These are phyloP conservation scores for Fistulifera solaris DNA, from an alignment of 108 stramenopile species.

Conservation along the genomic window DNA sequence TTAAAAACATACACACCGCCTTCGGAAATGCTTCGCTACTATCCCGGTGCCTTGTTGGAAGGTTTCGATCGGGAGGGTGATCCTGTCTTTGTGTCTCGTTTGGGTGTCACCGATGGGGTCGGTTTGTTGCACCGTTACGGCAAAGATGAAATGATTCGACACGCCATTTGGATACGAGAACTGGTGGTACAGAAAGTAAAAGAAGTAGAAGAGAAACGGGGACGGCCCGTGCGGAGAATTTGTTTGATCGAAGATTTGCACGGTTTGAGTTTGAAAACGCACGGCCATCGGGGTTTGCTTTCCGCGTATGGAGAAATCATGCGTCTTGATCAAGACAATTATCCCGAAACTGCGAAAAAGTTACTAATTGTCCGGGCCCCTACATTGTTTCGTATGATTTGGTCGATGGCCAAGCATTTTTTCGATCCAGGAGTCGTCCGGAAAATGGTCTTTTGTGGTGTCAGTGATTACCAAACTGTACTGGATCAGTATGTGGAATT, in stretches of 20 bases:
- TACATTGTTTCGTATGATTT: slow-evolving; percentile 9
- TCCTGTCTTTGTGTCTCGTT: slow-evolving; percentile 12
- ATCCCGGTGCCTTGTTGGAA: slow-evolving; percentile 13
- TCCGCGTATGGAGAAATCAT: slow-evolving; percentile 5
- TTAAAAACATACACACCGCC: slow-evolving; percentile 11
- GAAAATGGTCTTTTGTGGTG: slow-evolving; percentile 12
- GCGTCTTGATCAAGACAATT: slow-evolving; percentile 12
- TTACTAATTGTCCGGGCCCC: slow-evolving; percentile 7
- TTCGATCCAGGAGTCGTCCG: not conserved
- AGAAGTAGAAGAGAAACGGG: slow-evolving; percentile 1
- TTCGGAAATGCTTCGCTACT: not conserved
- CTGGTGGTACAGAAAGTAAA: not conserved
- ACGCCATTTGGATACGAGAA: slow-evolving; percentile 18
- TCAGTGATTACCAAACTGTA: not conserved
- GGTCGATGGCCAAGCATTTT: slow-evolving; percentile 11
- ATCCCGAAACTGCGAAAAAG: slow-evolving; percentile 13
- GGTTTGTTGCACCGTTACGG: slow-evolving; percentile 9
- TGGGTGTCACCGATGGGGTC: slow-evolving; percentile 5
- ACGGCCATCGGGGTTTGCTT: slow-evolving; percentile 1
- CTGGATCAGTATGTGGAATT: slow-evolving; percentile 9
- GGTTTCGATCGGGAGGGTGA: slow-evolving; percentile 13
- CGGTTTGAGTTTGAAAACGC: slow-evolving; percentile 1
- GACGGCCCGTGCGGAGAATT: slow-evolving; percentile 4
- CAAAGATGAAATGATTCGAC: slow-evolving; percentile 12
- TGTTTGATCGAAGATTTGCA: slow-evolving; percentile 8